These are phyloP conservation scores for Penicillium sp. DNA, from an alignment of 2,329 filamentous ascomycete species.

Conservation along the genomic window DNA sequence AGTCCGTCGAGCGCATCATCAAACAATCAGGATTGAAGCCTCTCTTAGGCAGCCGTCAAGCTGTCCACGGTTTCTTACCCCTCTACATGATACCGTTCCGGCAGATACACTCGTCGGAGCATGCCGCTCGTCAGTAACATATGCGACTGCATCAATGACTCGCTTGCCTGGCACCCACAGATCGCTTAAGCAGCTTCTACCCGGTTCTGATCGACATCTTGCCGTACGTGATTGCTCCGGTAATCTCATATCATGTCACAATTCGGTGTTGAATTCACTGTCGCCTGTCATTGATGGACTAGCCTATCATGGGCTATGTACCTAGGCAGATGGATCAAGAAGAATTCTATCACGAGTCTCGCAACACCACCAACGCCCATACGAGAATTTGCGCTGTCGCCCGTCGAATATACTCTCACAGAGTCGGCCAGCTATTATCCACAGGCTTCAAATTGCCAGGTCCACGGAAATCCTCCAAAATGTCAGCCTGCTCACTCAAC, in stretches of 20 bases:
- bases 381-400: too few relatives aligned
- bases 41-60: neutral
- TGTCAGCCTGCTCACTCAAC: slow-evolving; percentile 51
- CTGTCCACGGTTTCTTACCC: neutral
- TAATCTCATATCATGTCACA: neutral
- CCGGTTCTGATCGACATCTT: neutral
- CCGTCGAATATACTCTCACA: slow-evolving; percentile 20
- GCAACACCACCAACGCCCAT: neutral
- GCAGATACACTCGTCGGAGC: neutral
- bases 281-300: neutral
- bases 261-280: neutral
- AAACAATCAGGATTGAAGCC: slow-evolving; percentile 15
- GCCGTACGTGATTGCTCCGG: neutral
- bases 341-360: neutral
- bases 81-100: neutral
- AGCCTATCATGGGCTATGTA: neutral
- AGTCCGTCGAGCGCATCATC: slow-evolving; percentile 27
- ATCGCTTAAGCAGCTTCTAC: neutral
- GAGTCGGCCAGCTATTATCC: slow-evolving; percentile 34
- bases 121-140: neutral
- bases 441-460: slow-evolving; percentile 47
- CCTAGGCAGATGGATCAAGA: neutral
- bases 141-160: neutral
- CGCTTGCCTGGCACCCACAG: neutral
- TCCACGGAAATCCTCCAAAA: slow-evolving; percentile 49